These are phyloP conservation scores for Lodderomyces oxycetoniae DNA, from an alignment of 1,139 yeast genomes.

Conservation along the genomic window DNA sequence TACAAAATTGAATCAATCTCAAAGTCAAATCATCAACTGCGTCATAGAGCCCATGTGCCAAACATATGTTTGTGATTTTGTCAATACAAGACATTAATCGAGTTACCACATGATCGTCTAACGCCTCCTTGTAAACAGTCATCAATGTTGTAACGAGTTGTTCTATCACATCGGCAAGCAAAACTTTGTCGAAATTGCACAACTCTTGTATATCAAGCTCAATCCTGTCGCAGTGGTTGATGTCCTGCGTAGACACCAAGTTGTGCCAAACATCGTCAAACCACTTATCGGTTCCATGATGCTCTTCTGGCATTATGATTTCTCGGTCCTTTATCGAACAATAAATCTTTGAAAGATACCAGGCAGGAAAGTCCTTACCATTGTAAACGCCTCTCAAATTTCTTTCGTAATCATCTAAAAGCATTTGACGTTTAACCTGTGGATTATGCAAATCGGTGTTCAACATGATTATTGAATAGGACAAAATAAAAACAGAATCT, in stretches of 20 bases:
- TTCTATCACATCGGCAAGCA: conserved; percentile 61
- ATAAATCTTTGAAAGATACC: conserved; percentile 81
- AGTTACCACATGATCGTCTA: conserved; percentile 85
- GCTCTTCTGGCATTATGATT: conserved; percentile 97
- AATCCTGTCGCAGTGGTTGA: conserved; percentile 16
- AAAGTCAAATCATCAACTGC: conserved; percentile 64
- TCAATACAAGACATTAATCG: conserved; percentile 85
- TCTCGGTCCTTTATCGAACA: conserved; percentile 78
- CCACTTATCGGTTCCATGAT: conserved; percentile 80
- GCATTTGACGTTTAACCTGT: conserved; percentile 82
- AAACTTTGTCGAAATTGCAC: conserved; percentile 58
- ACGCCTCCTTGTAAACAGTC: conserved; percentile 77
- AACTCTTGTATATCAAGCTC: conserved; percentile 19
- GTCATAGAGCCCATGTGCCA: conserved; percentile 52
- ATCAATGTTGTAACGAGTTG: conserved; percentile 66
- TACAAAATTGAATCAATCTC: conserved; percentile 59
- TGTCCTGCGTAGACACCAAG: conserved; percentile 51
- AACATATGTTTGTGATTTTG: conserved; percentile 73
- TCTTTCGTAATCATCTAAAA: conserved; percentile 70
- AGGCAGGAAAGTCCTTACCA: conserved; percentile 73
- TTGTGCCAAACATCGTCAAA: conserved; percentile 94
- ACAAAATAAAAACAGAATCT: conserved; percentile 67
- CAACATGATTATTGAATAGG: conserved; percentile 72
- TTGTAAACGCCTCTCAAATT: conserved; percentile 80
- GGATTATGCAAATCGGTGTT: conserved; percentile 80